phyloP scores from a whole-genome alignment of 306 rosid species.

The Vachellia collinsii region DNA sequence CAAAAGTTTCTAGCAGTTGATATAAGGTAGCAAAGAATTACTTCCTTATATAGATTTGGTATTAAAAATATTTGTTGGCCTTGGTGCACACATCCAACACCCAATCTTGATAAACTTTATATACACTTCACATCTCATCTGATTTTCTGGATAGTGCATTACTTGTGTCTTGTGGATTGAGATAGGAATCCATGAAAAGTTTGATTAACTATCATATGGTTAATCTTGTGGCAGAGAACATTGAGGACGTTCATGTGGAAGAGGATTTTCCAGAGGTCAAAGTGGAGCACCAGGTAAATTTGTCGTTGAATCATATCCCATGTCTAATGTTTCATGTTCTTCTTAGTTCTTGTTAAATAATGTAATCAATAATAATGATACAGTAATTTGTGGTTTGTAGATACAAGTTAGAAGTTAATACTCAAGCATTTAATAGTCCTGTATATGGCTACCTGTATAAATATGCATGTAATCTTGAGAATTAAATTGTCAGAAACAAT shows the following conservation, averaged over 20 bases:
- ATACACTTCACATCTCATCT: background rate
- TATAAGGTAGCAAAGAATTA: background rate
- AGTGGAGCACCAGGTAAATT: slow-evolving; percentile 84
- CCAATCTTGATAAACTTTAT: slow-evolving; percentile 20
- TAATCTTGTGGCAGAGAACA: slow-evolving; percentile 60
- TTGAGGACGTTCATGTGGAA: slow-evolving; percentile 54
- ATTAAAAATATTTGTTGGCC: background rate
- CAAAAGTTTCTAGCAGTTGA: background rate
- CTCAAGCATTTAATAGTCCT: no score
- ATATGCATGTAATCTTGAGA: no score
- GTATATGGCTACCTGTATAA: no score
- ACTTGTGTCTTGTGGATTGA: slow-evolving; percentile 11
- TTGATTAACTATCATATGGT: slow-evolving; percentile 30
- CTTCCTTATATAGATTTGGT: background rate
- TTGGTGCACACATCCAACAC: background rate
- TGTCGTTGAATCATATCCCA: slow-evolving; percentile 8
- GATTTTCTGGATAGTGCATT: slow-evolving; percentile 27
- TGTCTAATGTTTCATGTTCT: background rate
- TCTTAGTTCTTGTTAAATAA: background rate
- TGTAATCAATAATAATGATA: no score
- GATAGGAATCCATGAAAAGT: slow-evolving; percentile 9
- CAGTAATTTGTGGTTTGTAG: no score
- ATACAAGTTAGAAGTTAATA: no score
- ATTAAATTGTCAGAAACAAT: no score
- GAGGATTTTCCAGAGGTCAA: slow-evolving; percentile 90